Conservation (phyloP, 331 rosid species). For the Prunus yedoensis region DNA sequence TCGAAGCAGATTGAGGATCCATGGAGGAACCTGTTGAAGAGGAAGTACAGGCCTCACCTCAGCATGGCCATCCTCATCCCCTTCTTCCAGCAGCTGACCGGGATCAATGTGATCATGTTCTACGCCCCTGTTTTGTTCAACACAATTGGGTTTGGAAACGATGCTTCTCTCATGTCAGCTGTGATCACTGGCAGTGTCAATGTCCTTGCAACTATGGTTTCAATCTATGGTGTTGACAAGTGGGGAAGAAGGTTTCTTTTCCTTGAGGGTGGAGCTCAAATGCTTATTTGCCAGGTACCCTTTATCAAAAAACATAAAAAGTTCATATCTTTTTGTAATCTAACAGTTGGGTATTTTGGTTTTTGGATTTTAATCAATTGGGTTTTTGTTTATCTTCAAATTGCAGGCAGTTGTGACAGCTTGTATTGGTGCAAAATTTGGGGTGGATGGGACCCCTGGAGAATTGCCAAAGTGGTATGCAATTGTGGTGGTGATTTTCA, state of each 20-base stretch:
- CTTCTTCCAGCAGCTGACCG: slow-evolving; percentile 82
- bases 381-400: background rate
- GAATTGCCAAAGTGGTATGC: slow-evolving; percentile 83
- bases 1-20: slow-evolving; percentile 61
- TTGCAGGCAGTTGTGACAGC: slow-evolving; percentile 54
- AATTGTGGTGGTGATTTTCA: slow-evolving; percentile 76
- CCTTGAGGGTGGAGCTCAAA: slow-evolving; percentile 80
- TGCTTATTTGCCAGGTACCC: slow-evolving; percentile 81
- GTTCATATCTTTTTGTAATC: too few species aligned
- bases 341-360: too few species aligned
- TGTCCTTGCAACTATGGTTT: slow-evolving; percentile 61
- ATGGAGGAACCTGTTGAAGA: slow-evolving; percentile 59
- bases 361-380: background rate
- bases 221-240: slow-evolving; percentile 81
- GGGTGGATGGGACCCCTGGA: slow-evolving; percentile 61
- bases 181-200: slow-evolving; percentile 81
- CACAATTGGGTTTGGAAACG: slow-evolving; percentile 66
- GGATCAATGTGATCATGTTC: slow-evolving; percentile 91
- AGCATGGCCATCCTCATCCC: slow-evolving; percentile 70
- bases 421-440: slow-evolving; percentile 77
- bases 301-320: too few species aligned
- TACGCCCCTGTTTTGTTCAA: slow-evolving; percentile 77
- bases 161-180: slow-evolving; percentile 79
- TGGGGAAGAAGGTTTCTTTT: slow-evolving; percentile 90
- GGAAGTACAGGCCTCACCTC: slow-evolving; percentile 80